Evolutionary conservation across 2,329 filamentous ascomycete genomes (phyloP), one percentile per base, ranked within the genome.

Genomic region (Penicillium crustosum): DNA sequence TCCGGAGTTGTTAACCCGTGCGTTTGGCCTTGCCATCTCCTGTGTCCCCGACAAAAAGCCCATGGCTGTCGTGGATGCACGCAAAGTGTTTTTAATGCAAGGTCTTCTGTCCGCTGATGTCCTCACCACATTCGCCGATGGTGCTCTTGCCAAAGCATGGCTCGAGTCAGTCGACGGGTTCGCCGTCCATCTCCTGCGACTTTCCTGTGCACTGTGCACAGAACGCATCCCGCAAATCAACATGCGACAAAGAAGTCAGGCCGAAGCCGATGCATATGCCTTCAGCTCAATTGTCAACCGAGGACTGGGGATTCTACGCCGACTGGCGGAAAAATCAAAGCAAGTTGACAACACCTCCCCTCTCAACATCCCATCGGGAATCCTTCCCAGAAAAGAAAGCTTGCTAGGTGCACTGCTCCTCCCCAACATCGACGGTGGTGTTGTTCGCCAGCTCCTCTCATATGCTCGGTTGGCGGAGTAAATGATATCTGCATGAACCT

Each of bases 51-150:
- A 93, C 42, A 82, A 82, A 38, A 83, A 83, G 58, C 73, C 88
- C 27, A 77, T 89, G 0, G 83, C 86, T 0, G 82, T 92, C 6
- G 84, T 94, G 6, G 92, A 97, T 71, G 86, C 85, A 4, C 87
- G 94, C 56, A 96, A 96, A 74, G 89, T 94, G 0, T 88, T 91
- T 68, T 78, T 99, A 12, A 94, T 96, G 83, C 94, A 99, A 76
- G 93, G 92, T 1, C 85, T 97, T 67, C 81, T 97, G 6, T 90
- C 92, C 1, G 93, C 91, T 0, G 93, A 97, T 65, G 95, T 97
- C 51, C 78, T 97, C 3, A 86, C 91, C 0, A 87, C 87, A 10
- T 80, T 97, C 5, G 82, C 85, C n/a, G 91, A 95, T 63, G 83
- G 83, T 17, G 83, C 85, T 4, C 77, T 97, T 8, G 89, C 93